These are phyloP conservation scores for Chamaecyparis obtusa DNA, from an alignment of 75 land plant genomes.

Conservation along the genomic window DNA sequence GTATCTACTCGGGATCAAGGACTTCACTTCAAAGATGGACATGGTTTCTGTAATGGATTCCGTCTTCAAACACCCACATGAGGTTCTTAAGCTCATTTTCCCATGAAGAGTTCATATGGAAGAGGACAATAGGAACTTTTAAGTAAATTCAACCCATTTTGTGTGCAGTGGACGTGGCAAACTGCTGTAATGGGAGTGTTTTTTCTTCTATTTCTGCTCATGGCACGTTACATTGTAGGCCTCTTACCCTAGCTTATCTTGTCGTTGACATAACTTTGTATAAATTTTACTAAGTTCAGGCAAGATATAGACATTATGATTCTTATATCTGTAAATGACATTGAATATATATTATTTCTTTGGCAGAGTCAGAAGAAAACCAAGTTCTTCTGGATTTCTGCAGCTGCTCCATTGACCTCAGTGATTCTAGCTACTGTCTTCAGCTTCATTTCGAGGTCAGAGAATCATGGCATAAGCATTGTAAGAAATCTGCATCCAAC, in stretches of 20 bases:
- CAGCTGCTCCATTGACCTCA: slow-evolving; percentile 62
- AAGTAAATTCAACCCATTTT: neutral
- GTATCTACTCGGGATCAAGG: slow-evolving; percentile 35
- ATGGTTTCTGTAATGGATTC: slow-evolving; percentile 39
- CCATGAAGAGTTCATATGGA: neutral
- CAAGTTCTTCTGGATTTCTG: slow-evolving; percentile 70
- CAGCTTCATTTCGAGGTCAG: slow-evolving; percentile 56
- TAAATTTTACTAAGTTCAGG: neutral
- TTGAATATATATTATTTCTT: neutral
- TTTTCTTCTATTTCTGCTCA: slow-evolving; percentile 50
- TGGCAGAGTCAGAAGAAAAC: slow-evolving; percentile 59
- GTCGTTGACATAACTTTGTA: slow-evolving; percentile 7
- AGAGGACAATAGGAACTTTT: neutral
- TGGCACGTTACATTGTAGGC: slow-evolving; percentile 62
- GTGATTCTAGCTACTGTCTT: slow-evolving; percentile 55
- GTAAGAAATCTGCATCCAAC: slow-evolving; percentile 29
- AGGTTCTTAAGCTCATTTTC: neutral
- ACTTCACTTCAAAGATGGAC: slow-evolving; percentile 41
- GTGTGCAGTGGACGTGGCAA: slow-evolving; percentile 77
- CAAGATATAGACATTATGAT: neutral
- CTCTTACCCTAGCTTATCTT: neutral
- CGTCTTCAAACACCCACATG: slow-evolving; percentile 8
- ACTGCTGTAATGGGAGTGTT: slow-evolving; percentile 56
- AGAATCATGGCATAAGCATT: slow-evolving; percentile 61
- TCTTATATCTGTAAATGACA: neutral